Base-by-base conservation (phyloP, 2,329 filamentous ascomycete species). In the Colletotrichum cereale region DNA sequence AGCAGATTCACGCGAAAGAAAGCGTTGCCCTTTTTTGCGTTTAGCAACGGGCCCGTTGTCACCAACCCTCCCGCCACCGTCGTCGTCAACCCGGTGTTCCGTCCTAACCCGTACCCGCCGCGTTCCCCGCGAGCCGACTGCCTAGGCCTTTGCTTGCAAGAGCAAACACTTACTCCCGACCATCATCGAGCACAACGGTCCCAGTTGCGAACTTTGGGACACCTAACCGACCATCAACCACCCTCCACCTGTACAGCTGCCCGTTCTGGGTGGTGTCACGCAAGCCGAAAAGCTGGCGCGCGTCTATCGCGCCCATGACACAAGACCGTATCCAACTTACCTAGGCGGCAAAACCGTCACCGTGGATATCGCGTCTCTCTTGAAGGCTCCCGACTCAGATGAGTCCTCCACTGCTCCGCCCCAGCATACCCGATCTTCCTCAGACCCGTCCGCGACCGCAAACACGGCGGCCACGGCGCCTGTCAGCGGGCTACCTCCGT, bases 291-390 rank as follows among this genome's bases (percentile, higher is more conserved):
- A 71, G 55, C 65, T 71, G 71, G 73, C 66, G 72, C 74, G 71
- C 64, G 60, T 68, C 53, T 67, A 69, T 67, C 73, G 72, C 72
- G 73, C 79, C 77, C 77, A 82, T 82, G 80, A 81, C 74, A 75
- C 61, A 61, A 69, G 61, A 50, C 60, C 71, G 60, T 71, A 71
- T 71, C 71, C 71, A 76, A 77, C 78, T 74, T 69, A 76, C 69
- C 63, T 77, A 77, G 81, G 79, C 81, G 77, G 73, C 73, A 68
- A 78, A 79, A 87, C 87, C 88, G 89, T 86, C 90, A 95, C 87
- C 89, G 92, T 97, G 95, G 95, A 97, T 95, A 97, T 97, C 92
- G 90, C 93, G 84, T 91, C 92, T 76, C 89, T 97, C 76, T 89
- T 97, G 83, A 93, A 95, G 88, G 88, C 87, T 80, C 85, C 90